Conservation (phyloP, 768 basidiomycete species). For the Pisolithus sp. region DNA sequence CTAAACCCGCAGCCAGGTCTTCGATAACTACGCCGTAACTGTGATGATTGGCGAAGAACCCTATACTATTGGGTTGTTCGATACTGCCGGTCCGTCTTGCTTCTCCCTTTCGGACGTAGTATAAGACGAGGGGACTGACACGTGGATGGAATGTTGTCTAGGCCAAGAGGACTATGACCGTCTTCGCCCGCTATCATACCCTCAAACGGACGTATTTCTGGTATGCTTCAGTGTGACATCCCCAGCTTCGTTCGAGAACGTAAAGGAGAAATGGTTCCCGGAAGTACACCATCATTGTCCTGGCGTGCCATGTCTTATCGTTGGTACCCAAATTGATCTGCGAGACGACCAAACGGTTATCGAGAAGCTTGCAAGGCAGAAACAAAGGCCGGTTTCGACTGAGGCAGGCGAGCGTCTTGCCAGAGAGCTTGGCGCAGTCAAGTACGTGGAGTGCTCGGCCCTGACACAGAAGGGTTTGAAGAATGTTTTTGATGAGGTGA, state of each 20-base stretch:
- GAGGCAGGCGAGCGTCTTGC: conserved; percentile 94
- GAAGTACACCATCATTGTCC: conserved; percentile 99
- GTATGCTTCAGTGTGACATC: conserved; percentile 99
- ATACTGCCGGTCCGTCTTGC: conserved; percentile 85
- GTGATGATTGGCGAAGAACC: conserved; percentile 99
- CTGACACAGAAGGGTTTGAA: conserved; percentile 99
- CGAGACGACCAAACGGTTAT: conserved; percentile 88
- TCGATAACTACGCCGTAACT: conserved; percentile 98
- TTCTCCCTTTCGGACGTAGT: not conserved
- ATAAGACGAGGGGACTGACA: not conserved
- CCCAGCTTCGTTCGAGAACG: conserved; percentile 98
- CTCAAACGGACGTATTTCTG: conserved; percentile 98
- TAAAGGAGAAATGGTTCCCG: conserved; percentile 99
- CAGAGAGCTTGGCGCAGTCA: conserved; percentile 96
- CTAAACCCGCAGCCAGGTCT: conserved; percentile 49
- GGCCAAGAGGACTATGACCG: conserved; percentile 99
- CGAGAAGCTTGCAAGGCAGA: conserved; percentile 94
- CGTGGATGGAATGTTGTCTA: conserved; percentile 26
- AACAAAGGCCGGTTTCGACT: conserved; percentile 83
- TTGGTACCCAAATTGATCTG: conserved; percentile 97
- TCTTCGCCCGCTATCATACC: conserved; percentile 97
- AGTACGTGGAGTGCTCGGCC: conserved; percentile 98
- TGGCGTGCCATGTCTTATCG: conserved; percentile 97
- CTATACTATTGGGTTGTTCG: conserved; percentile 95
- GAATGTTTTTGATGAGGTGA: conserved; percentile 99